Base-by-base conservation (phyloP, 2,329 filamentous ascomycete species). In the Sclerotinia glacialis region DNA sequence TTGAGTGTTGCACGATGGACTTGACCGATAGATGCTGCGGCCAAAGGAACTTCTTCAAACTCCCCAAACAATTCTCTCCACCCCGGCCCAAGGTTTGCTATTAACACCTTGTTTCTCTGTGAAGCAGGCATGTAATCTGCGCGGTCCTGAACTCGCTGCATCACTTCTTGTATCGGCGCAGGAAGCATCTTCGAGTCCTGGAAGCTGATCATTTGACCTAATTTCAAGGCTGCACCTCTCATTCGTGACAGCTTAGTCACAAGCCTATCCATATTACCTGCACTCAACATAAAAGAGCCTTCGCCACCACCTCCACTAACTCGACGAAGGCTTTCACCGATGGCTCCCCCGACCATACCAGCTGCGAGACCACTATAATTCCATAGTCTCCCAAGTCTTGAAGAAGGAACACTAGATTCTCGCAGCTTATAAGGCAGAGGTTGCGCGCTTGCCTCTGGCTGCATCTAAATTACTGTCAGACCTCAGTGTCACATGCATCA, bases 171-270 rank as follows among this genome's bases (percentile, higher is more conserved):
- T 60, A 99, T 93, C 1, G 91, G 86, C 0, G 85, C 86, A 0
- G 95, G 95, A 12, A 99, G 85, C 87, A 97, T 93, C 78, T 97
- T 98, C 47, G 92, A 88, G 79, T 99, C 95, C 81, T 99, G 95
- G 75, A 99, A 95, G 77, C 93, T 97, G 83, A 99, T 90, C 90
- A 98, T 95, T 80, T 99, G 95, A 0, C 95, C 96, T 34, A 99
- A 80, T 80, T 99, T 99, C 52, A 99, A 82, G n/a, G 95, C 95
- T 7, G 95, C 96, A 47, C 95, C 95, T 74, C 95, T 87, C 95
- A 99, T 99, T 28, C 91, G 90, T 3, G 94, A 98, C 3, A 99
- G 84, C 78, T 96, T 97, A 6, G 92, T 84, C 1, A 99, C 95
- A 11, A 99, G 84, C 58, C 96, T 86, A 76, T 98, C 93, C 85